phyloP scores from a whole-genome alignment of 495 filamentous ascomycete genomes.

The Lophiotrema nucula region DNA sequence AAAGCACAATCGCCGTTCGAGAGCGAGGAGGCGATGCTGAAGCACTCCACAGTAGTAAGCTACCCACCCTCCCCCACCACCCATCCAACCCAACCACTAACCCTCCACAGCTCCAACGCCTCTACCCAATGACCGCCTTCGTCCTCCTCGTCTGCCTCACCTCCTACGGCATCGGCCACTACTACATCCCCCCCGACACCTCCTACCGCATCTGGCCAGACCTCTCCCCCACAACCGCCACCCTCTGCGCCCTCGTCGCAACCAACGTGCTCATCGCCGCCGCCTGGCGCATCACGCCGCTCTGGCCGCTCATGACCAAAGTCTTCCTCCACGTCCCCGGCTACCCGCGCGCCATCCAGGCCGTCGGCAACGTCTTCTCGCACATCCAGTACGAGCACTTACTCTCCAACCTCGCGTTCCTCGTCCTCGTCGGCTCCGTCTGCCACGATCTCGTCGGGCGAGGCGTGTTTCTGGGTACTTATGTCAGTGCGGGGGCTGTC shows the following conservation, averaged over 20 bases:
- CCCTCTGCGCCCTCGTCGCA: conserved; percentile 63
- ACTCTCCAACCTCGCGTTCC: conserved; percentile 63
- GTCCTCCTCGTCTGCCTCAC: conserved; percentile 51
- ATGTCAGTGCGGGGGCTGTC: conserved; percentile 64
- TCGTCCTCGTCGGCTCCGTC: conserved; percentile 58
- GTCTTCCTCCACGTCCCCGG: conserved; percentile 73
- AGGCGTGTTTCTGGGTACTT: conserved; percentile 78
- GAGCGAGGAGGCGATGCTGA: conserved; percentile 17
- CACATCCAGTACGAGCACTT: conserved; percentile 71
- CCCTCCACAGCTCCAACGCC: conserved; percentile 53
- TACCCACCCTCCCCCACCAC: not conserved
- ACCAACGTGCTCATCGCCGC: conserved; percentile 62
- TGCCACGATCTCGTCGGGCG: conserved; percentile 87
- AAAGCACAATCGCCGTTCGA: conserved; percentile 11
- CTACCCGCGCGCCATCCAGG: conserved; percentile 60
- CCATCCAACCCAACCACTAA: conserved; percentile 30
- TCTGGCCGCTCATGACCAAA: conserved; percentile 73
- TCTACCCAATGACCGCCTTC: conserved; percentile 64
- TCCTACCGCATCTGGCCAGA: conserved; percentile 66
- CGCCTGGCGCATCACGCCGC: conserved; percentile 65
- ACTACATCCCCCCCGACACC: conserved; percentile 62
- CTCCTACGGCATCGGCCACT: conserved; percentile 54
- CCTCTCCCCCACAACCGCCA: conserved; percentile 75
- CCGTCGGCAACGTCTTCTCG: conserved; percentile 74
- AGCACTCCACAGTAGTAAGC: conserved; percentile 14